Evolutionary conservation across 306 rosid genomes (phyloP), one percentile per base, ranked within the genome.

Genomic region (Echinosophora koreensis): DNA sequence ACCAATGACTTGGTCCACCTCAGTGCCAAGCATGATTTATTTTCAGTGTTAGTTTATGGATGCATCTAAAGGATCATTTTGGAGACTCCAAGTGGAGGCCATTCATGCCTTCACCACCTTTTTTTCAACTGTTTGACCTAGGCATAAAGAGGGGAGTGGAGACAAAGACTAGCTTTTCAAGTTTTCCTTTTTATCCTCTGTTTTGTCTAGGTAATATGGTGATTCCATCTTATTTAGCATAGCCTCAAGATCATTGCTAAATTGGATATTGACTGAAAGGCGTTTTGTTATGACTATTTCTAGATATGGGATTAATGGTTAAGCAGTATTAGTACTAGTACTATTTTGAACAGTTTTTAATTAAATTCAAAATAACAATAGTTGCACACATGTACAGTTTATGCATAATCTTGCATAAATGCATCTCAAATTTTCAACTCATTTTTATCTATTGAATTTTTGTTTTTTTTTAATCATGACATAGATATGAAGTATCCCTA

Each of bases 11-110:
- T 76, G 71, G 73, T 60, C 76, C 66, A 34, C 55, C 30, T 50
- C 15, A 15, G 73, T 50, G 73, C 64, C 46, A 69, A 16, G 37
- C 69, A 71, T 41, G 63, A 8, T 1, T 34, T 64, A n/a, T 70
- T 66, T 66, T 27, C 41, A 6, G 55, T 42, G 32, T 0, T 54
- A 18, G 72, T 41, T 27, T 37, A 71, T 69, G 81, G 82, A 65
- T 41, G 75, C 67, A 38, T 87, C 44, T 75, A 3, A 62, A 66
- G 69, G 73, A 52, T 78, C 66, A 52, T 58, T 71, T 30, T 47
- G 60, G 69, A 56, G 88, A 67, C 87, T 91, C 97, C 97, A 91
- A 18, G 81, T 91, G 97, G 94, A 90, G 77, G 64, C 67, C 67
- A 17, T 69, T 79, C 47, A 61, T 37, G 83, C 86, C 41, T 80